Conservation (phyloP, 352 stramenopile genomes). For the Globisporangium nunn region DNA sequence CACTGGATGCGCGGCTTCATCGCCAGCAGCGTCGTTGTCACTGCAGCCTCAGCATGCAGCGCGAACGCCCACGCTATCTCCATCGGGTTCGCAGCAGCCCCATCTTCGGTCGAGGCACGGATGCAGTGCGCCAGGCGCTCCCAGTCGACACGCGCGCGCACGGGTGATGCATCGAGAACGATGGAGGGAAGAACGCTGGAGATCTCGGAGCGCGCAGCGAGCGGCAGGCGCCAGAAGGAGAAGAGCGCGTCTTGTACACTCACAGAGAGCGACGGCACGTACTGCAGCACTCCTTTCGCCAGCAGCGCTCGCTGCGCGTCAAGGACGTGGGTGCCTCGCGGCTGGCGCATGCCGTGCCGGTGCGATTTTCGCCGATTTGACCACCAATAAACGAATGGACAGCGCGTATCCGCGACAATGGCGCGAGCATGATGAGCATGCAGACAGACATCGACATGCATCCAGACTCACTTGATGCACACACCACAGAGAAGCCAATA, state of each 20-base stretch:
- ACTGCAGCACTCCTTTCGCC: conserved; percentile 1
- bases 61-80: conserved; percentile 34
- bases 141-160: conserved; percentile 20
- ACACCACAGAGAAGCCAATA: too few species aligned
- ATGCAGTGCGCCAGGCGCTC: conserved; percentile 14
- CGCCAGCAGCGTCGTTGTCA: neutral
- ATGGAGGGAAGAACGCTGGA: conserved; percentile 13
- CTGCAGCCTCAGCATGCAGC: conserved; percentile 21
- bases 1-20: too few species aligned
- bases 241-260: conserved; percentile 36
- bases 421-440: too few species aligned
- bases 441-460: too few species aligned
- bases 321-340: neutral
- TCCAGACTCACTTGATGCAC: too few species aligned
- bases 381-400: too few species aligned
- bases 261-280: conserved; percentile 34
- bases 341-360: too few species aligned
- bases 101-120: neutral
- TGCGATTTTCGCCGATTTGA: too few species aligned
- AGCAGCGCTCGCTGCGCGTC: conserved; percentile 6
- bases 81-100: conserved; percentile 11
- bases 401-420: too few species aligned
- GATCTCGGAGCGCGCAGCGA: conserved; percentile 8
- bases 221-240: conserved; percentile 41
- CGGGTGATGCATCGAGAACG: conserved; percentile 8